phyloP scores from a whole-genome alignment of 1,139 yeast species.

The Kurtzmaniella quercitrusa region DNA sequence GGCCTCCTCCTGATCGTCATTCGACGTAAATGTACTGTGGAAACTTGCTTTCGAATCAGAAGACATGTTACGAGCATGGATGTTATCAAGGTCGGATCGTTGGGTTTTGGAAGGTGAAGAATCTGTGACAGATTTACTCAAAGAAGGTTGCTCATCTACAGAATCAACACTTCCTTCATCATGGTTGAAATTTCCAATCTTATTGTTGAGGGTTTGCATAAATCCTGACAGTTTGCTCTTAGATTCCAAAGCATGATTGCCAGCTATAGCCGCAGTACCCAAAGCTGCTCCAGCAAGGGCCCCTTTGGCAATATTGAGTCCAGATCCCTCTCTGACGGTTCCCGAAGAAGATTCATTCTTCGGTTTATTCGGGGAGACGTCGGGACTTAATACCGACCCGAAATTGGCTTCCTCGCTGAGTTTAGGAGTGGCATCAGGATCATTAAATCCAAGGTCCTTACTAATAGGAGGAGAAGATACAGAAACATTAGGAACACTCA shows the following conservation, averaged over 20 bases:
- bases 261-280: conserved; percentile 1
- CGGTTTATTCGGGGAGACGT: too few relatives aligned
- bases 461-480: background rate
- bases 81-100: background rate
- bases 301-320: background rate
- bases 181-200: background rate
- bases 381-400: too few relatives aligned
- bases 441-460: background rate
- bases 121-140: background rate
- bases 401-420: too few relatives aligned
- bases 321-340: background rate
- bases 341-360: background rate
- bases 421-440: background rate
- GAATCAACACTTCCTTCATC: background rate
- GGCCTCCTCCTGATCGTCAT: background rate
- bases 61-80: conserved; percentile 2
- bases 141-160: background rate
- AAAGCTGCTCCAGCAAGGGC: background rate
- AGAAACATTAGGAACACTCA: background rate
- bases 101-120: too few relatives aligned
- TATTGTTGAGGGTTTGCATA: background rate
- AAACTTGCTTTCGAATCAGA: conserved; percentile 8
- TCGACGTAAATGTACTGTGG: conserved; percentile 6
- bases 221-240: background rate
- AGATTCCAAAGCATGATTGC: background rate